These are phyloP conservation scores for Cephalotrichum gorgonifer DNA, from an alignment of 2,329 filamentous ascomycete genomes.

Conservation along the genomic window DNA sequence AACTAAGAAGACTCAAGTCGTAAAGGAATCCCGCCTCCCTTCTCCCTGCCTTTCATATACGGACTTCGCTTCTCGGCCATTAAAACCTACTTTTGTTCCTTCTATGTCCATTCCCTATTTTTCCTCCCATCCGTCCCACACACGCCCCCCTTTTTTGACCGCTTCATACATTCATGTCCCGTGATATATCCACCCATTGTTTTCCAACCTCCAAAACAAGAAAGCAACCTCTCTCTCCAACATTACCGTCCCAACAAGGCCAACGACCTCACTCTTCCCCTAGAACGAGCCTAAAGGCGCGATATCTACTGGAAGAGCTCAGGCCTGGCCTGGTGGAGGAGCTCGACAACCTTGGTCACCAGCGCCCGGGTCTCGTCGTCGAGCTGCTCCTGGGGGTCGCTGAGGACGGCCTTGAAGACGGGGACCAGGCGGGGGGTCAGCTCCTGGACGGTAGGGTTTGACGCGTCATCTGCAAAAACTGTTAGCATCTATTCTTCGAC, in stretches of 20 bases:
- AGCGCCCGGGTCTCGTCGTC: constrained; percentile 59
- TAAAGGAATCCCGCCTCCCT: too few species aligned
- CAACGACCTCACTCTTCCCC: too few species aligned
- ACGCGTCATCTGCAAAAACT: constrained; percentile 45
- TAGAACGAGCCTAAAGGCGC: too few species aligned
- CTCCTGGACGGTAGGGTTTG: constrained; percentile 58
- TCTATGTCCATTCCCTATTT: too few species aligned
- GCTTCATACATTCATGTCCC: not conserved
- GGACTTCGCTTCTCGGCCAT: too few species aligned
- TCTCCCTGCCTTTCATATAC: too few species aligned
- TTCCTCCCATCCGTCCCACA: not conserved
- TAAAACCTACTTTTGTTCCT: too few species aligned
- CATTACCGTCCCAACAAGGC: not conserved
- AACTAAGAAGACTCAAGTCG: too few species aligned
- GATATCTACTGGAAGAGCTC: constrained; percentile 15
- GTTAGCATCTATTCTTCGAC: constrained; percentile 13
- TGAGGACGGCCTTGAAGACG: constrained; percentile 63
- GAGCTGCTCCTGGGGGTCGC: constrained; percentile 64
- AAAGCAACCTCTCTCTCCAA: not conserved
- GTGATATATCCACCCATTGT: not conserved
- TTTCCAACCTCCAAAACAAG: not conserved
- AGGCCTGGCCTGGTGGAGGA: constrained; percentile 26
- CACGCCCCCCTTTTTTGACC: not conserved
- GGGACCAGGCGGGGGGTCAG: constrained; percentile 60
- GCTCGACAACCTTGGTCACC: constrained; percentile 52